Base-by-base conservation (phyloP, 2,329 filamentous ascomycete species). In the Akanthomyces muscarius region DNA sequence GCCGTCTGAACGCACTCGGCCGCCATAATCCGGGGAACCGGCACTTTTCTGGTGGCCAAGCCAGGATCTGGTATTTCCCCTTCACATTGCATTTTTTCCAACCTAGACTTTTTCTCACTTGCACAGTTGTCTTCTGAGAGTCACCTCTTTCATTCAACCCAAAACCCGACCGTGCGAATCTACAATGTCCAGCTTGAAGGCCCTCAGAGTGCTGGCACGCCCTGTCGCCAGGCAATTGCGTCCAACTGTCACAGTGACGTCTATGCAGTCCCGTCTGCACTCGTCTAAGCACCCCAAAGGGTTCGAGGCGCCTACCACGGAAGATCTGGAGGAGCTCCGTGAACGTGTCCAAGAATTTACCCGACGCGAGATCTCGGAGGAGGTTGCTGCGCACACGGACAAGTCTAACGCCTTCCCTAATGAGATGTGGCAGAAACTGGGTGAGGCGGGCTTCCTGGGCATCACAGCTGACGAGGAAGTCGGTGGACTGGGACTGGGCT, bases 401-500 rank as follows among this genome's bases (percentile, higher is more conserved):
- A 85, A 85, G 72, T 82, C 83, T 72, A 98, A 98, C 82, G 87
- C 86, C 55, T 99, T 99, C 75, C 95, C 95, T 4, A 83, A 86
- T 57, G 87, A 89, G 7, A 94, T 99, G 89, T 99, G 95, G 95
- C 82, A 83, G 74, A 97, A 97, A 78, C 81, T 99, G 56, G 95
- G 95, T 66, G 89, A 92, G 67, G 95, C 95, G 41, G 95, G 90
- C 7, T 89, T 98, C 69, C 83, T 98, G 33, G 95, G 95, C 64
- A 91, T 97, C 70, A 98, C 95, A 10, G 95, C 92, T 21, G 91
- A 97, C 71, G 92, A 97, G 77, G 89, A 92, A 62, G 92, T 95
- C 59, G 95, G 95, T 44, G 95, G 94, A 2, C 77, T 98, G 52
- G 91, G 83, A 1, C 89, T 98, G 87, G 95, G 95, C 13, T 99